Base-by-base conservation (phyloP, 2,329 filamentous ascomycete species). In the Aspergillus bombycis region DNA sequence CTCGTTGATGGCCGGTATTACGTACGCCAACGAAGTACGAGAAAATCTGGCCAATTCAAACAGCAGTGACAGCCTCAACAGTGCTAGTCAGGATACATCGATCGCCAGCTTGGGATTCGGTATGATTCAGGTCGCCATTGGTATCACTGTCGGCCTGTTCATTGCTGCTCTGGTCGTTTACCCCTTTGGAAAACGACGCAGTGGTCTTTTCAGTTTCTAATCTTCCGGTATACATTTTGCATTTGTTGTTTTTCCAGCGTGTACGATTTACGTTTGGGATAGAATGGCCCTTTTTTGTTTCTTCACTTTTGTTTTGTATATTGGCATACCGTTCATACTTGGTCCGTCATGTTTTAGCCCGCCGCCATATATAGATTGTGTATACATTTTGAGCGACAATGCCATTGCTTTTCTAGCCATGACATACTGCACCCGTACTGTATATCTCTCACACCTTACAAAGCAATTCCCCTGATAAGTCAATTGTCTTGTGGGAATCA, bases 1-100 rank as follows among this genome's bases (percentile, higher is more conserved):
- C 2, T 83, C 80, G 26, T 74, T 88, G 23, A 80, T 88, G 7
- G 78, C 81, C 0, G 86, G 86, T 14, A 78, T 88, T 56, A 80
- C 80, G 12, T 83, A 81, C 21, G 85, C 86, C 4, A 80, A 87
- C 65, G 80, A 86, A 67, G 84, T 86, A 60, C 80, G 70, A 16
- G 60, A 69, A 2, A 72, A 72, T 38, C 48, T 70, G 1, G 43
- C 54, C 26, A 59, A 60, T 19, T 48, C 43, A 3, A 63, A 60
- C 14, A 68, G 58, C 10, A 53, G 52, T 9, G 41, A 65, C 6
- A 41, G 43, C 11, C 36, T 50, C 16, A 61, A 59, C 7, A 48
- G 57, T 10, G 59, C 63, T 3, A 67, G 60, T 28, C 64, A 69
- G 57, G 65, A 70, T 30, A 62, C 67, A 2, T 69, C 67, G 16